Evolutionary conservation across 352 stramenopile genomes (phyloP).

Genomic region (Pythium angustatum): DNA sequence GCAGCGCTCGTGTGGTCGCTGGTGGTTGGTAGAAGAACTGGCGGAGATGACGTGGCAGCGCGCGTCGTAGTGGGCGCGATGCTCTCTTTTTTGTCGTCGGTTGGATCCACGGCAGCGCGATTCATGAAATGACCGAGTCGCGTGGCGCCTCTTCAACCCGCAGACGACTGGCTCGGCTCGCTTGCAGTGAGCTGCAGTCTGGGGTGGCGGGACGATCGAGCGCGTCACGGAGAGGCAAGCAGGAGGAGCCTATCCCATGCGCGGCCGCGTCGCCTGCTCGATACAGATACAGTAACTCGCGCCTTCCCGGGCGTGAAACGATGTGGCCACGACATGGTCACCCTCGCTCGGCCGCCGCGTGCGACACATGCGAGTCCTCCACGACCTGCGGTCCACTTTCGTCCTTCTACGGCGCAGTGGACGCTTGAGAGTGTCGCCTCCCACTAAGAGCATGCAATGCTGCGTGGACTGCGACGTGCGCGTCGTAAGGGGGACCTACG

Average conservation of each 20-base stretch:
- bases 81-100: neutral
- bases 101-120: conserved; percentile 1
- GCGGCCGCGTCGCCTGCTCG: neutral
- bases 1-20: neutral
- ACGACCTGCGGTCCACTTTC: conserved; percentile 1
- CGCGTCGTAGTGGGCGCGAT: neutral
- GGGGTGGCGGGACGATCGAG: conserved; percentile 4
- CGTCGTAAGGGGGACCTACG: neutral
- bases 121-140: conserved; percentile 4
- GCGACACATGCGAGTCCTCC: conserved; percentile 13
- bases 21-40: neutral
- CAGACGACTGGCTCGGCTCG: too few species aligned
- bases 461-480: conserved; percentile 12
- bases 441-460: conserved; percentile 18
- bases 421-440: conserved; percentile 23
- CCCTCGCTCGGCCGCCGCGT: neutral
- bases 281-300: neutral
- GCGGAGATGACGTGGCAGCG: conserved; percentile 8
- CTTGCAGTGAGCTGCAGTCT: neutral
- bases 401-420: conserved; percentile 8
- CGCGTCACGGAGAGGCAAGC: conserved; percentile 19
- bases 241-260: conserved; percentile 14
- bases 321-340: neutral
- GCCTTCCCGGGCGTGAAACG: conserved; percentile 1
- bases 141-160: neutral